Conservation (phyloP, 208 protist species). For the Herpetomonas samuelpessoai region DNA sequence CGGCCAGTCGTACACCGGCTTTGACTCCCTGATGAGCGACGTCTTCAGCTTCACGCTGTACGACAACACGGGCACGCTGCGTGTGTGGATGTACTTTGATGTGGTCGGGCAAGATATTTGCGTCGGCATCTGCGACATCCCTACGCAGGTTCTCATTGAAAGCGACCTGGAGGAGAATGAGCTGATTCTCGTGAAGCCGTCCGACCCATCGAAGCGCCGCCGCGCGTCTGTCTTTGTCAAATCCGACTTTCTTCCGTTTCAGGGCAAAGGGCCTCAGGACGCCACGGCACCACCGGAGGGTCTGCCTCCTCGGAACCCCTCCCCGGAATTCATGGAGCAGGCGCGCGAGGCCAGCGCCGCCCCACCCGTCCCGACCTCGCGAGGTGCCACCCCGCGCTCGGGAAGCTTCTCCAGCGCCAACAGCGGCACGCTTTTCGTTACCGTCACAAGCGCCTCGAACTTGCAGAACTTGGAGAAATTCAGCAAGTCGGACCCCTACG, state of each 20-base stretch:
- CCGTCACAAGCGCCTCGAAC: constrained; percentile 37
- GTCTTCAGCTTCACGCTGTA: constrained; percentile 61
- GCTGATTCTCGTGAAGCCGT: constrained; percentile 33
- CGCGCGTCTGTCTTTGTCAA: constrained; percentile 45
- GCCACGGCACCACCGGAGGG: constrained; percentile 15
- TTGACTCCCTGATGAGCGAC: constrained; percentile 41
- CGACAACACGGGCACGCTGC: constrained; percentile 47
- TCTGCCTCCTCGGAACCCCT: constrained; percentile 29
- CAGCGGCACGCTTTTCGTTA: constrained; percentile 55
- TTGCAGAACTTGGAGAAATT: constrained; percentile 59
- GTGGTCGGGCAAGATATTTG: constrained; percentile 50
- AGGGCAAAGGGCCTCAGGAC: constrained; percentile 13
- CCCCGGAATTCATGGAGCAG: constrained; percentile 28
- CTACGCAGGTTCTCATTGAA: constrained; percentile 41
- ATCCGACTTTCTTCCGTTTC: constrained; percentile 39
- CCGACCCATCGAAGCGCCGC: constrained; percentile 21
- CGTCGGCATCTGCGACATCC: constrained; percentile 49
- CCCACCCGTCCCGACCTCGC: constrained; percentile 23
- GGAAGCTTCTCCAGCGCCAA: constrained; percentile 8
- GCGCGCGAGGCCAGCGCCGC: background rate
- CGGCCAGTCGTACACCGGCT: constrained; percentile 47
- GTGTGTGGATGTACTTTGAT: constrained; percentile 74
- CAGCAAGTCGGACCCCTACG: constrained; percentile 72
- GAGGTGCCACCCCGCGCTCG: constrained; percentile 15
- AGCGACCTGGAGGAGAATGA: constrained; percentile 29